A percentile compares a stretch with the other conserved stretches of the same genome.
phyloP scores from a whole-genome alignment of 306 rosid genomes.

The Glycyrrhiza uralensis region DNA sequence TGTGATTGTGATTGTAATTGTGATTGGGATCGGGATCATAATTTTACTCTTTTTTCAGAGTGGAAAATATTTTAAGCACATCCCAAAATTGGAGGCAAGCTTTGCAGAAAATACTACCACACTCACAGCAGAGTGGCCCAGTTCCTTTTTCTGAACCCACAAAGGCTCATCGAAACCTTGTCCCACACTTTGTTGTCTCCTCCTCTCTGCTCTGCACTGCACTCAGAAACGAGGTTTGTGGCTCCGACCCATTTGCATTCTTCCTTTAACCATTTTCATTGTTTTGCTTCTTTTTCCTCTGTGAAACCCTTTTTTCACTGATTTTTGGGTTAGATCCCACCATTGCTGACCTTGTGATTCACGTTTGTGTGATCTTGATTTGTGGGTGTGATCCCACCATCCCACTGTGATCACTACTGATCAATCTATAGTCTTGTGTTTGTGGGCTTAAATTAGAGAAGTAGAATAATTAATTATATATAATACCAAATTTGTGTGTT shows the following conservation, averaged over 20 bases:
- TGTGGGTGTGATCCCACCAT: too few species aligned
- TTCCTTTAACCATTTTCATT: background rate
- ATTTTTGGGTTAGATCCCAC: conserved; percentile 26
- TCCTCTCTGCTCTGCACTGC: background rate
- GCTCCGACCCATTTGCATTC: background rate
- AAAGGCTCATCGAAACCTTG: conserved; percentile 10
- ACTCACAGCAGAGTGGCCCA: background rate
- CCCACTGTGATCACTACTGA: too few species aligned
- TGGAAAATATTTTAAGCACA: background rate
- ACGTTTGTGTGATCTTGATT: background rate
- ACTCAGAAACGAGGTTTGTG: conserved; percentile 22
- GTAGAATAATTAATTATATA: too few species aligned
- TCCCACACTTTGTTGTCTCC: background rate
- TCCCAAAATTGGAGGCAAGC: background rate
- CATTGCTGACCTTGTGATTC: background rate
- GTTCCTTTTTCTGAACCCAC: background rate
- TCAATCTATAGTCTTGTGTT: too few species aligned
- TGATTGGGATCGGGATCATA: too few species aligned
- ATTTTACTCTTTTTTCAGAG: background rate
- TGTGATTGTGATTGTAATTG: too few species aligned
- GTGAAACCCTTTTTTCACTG: background rate
- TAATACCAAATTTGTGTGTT: too few species aligned
- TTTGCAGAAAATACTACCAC: background rate
- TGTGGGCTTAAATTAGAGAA: too few species aligned
- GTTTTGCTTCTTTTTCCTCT: background rate